Conservation (phyloP, 2,329 filamentous ascomycete species). For the Gnomoniopsis smithogilvyi region DNA sequence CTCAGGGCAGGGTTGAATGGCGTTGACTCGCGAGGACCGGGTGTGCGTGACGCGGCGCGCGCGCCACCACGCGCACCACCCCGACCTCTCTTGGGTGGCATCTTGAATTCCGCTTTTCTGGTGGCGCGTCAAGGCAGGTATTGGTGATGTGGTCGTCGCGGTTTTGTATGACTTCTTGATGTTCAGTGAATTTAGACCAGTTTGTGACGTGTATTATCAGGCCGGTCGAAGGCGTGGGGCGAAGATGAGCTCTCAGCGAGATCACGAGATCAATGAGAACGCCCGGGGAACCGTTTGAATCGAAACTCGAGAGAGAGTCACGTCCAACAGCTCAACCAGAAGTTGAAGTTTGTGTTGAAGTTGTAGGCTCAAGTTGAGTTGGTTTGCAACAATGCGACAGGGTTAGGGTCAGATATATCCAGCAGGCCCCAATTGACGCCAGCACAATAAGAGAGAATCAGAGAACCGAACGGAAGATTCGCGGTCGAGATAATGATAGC, state of each 20-base stretch:
- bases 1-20: slow-evolving; percentile 1
- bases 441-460: neutral
- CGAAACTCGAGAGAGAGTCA: no score
- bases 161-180: neutral
- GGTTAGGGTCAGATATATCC: neutral
- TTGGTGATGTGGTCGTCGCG: neutral
- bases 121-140: neutral
- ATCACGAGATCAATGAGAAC: neutral
- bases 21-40: slow-evolving; percentile 2
- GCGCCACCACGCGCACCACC: neutral
- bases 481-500: neutral
- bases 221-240: no score
- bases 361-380: no score
- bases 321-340: neutral
- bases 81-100: slow-evolving; percentile 16
- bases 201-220: no score
- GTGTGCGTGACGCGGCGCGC: slow-evolving; percentile 4
- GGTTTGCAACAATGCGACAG: neutral
- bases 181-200: neutral
- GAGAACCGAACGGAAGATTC: neutral
- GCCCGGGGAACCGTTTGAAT: no score
- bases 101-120: neutral
- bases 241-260: no score
- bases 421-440: neutral
- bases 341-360: neutral